Conservation (phyloP, 768 basidiomycete genomes). For the Pilatotrama ljubarskyi region DNA sequence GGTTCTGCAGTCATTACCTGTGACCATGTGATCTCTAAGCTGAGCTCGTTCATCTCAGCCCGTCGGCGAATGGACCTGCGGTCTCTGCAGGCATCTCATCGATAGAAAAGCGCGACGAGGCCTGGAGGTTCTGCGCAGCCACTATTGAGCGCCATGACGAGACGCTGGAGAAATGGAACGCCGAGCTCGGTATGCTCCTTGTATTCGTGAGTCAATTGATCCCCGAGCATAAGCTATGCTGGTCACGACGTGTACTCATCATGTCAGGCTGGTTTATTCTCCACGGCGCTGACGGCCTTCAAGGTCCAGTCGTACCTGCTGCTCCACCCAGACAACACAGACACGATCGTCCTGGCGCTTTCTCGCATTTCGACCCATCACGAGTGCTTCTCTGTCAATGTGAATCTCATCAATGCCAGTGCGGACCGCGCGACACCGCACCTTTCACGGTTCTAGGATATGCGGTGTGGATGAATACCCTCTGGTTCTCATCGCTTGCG, state of each 20-base stretch:
- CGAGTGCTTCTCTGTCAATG: not conserved
- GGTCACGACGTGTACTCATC: too few relatives aligned
- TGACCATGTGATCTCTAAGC: too few relatives aligned
- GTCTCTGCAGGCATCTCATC: not conserved
- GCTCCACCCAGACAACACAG: slow-evolving; percentile 5
- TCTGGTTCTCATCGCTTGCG: slow-evolving; percentile 28
- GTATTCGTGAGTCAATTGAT: slow-evolving; percentile 17
- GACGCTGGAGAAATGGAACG: slow-evolving; percentile 15
- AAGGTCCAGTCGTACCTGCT: slow-evolving; percentile 14
- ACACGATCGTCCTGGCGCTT: slow-evolving; percentile 9
- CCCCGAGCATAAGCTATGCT: not conserved
- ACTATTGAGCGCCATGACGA: slow-evolving; percentile 9
- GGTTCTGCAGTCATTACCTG: too few relatives aligned
- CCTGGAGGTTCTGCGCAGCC: slow-evolving; percentile 12
- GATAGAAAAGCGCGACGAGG: slow-evolving; percentile 3
- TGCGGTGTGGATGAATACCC: slow-evolving; percentile 23
- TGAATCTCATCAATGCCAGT: not conserved
- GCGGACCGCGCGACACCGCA: not conserved
- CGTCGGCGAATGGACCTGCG: not conserved
- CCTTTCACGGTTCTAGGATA: not conserved
- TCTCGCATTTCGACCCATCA: slow-evolving; percentile 12
- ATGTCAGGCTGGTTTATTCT: slow-evolving; percentile 21
- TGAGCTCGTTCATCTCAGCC: not conserved
- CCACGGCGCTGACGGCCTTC: slow-evolving; percentile 19
- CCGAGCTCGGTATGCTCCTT: slow-evolving; percentile 18